Base-by-base conservation (phyloP, 176 grass and related monocot species). In the Ensete ventricosum region DNA sequence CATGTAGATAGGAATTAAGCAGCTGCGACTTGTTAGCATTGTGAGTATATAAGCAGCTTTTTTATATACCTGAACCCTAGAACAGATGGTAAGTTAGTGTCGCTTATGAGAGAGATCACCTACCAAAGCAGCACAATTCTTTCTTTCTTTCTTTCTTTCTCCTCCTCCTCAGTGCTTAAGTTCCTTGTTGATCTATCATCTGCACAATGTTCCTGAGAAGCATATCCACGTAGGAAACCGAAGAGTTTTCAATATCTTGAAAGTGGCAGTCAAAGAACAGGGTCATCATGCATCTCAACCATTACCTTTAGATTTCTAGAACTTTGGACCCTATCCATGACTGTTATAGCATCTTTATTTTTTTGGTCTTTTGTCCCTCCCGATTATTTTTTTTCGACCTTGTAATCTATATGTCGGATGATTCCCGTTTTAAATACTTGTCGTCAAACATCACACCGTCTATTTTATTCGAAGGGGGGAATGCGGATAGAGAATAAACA, bases 261-360 rank as follows among this genome's bases (percentile, higher is more conserved):
- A 80, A 43, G 78, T 72, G 59, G 43, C 55, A 80, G 34, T 80
- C 57, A 54, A 80, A 80, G 69, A 43, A 43, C 51, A 14, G 34
- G 16, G 20, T 23, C 48, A 63, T 64, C 68, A 64, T 70, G 21
- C 43, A 29, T 72, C 49, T 60, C 53, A 26, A 79, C 34, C 34
- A 0, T 20, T 73, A 11, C 55, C 78, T 80, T 80, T 64, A 73
- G 69, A 54, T 80, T 73, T 80, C 49, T 73, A 52, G 53, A 71
- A 63, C 34, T 64, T 80, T 80, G 13, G 69, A 80, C 22, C 49
- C 55, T 60, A 63, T 63, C 57, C 69, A 73, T 73, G 69, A 73
- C 54, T 73, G 65, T 55, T 54, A 7, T 78, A 52, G 59, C 59
- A 64, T 77, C 54, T 79, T 79, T 43, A 43, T 43, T 43, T 57